Conservation (phyloP, 148 eudicot species). For the Persicaria tinctoria region DNA sequence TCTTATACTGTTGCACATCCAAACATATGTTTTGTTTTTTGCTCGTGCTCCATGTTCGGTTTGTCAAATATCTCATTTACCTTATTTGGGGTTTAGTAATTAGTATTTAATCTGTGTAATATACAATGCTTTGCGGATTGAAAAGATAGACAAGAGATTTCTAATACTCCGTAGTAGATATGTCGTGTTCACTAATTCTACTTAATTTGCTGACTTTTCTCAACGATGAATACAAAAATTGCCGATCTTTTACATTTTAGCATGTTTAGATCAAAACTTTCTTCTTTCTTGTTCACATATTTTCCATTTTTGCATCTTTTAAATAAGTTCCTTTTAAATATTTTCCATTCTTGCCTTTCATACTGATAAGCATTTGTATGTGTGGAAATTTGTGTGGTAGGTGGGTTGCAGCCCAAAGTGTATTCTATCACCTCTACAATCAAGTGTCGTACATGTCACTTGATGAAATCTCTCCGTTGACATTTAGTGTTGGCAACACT, state of each 20-base stretch:
- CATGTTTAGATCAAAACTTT: not conserved
- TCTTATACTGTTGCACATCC: no score
- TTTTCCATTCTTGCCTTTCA: not conserved
- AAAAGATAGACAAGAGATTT: no score
- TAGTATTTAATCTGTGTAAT: no score
- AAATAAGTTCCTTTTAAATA: not conserved
- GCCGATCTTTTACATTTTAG: not conserved
- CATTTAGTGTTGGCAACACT: constrained; percentile 38
- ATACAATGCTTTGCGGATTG: no score
- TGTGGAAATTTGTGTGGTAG: constrained; percentile 16
- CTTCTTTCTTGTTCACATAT: not conserved
- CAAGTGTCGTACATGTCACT: constrained; percentile 40
- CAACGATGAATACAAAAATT: not conserved
- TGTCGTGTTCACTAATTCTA: not conserved
- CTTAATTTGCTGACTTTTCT: not conserved
- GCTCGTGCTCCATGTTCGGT: no score
- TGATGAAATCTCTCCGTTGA: constrained; percentile 36
- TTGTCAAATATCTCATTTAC: no score
- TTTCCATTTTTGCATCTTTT: not conserved
- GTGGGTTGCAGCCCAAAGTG: constrained; percentile 41
- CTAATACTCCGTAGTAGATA: no score
- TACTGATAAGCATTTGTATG: not conserved
- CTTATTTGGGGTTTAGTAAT: no score
- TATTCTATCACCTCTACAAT: constrained; percentile 41
- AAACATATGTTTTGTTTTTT: no score